A percentile compares a stretch with the other conserved stretches of the same genome.
phyloP scores from a whole-genome alignment of 768 basidiomycete genomes.

The Pleurotus pulmonarius region DNA sequence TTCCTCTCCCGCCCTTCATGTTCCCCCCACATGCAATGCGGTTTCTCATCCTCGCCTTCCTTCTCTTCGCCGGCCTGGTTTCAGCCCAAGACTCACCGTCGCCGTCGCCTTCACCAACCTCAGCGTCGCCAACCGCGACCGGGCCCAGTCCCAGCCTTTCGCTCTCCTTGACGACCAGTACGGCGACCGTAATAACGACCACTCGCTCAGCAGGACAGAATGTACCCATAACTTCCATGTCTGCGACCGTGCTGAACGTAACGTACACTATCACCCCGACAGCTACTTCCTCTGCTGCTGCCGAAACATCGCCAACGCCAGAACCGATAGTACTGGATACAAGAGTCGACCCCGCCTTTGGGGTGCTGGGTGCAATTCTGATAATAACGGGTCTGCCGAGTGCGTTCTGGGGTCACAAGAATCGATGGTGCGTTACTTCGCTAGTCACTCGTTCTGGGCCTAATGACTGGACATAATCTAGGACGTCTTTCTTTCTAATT shows the following conservation, averaged over 20 bases:
- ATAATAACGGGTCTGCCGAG: slow-evolving; percentile 88
- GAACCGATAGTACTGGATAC: slow-evolving; percentile 52
- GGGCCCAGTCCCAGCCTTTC: slow-evolving; percentile 34
- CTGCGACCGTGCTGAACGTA: slow-evolving; percentile 62
- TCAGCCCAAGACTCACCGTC: slow-evolving; percentile 30
- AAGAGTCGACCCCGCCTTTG: slow-evolving; percentile 82
- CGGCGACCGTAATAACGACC: slow-evolving; percentile 45
- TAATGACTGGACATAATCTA: slow-evolving; percentile 21
- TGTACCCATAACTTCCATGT: slow-evolving; percentile 45
- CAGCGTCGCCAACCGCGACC: slow-evolving; percentile 20
- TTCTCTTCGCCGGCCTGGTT: slow-evolving; percentile 18
- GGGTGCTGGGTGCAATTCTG: slow-evolving; percentile 81
- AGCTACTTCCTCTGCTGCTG: slow-evolving; percentile 33
- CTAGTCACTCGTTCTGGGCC: not conserved
- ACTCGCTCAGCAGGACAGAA: slow-evolving; percentile 44
- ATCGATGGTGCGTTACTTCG: slow-evolving; percentile 69
- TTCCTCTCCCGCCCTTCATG: slow-evolving; percentile 16
- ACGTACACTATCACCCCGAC: slow-evolving; percentile 48
- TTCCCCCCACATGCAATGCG: slow-evolving; percentile 2
- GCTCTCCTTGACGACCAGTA: slow-evolving; percentile 52
- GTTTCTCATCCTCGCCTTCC: slow-evolving; percentile 12
- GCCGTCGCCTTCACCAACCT: slow-evolving; percentile 15
- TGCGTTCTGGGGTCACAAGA: slow-evolving; percentile 92
- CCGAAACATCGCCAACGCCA: slow-evolving; percentile 43
- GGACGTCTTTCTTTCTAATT: slow-evolving; percentile 92